Conservation (phyloP, 106 monocot genomes). For the Gastrodia elata region DNA sequence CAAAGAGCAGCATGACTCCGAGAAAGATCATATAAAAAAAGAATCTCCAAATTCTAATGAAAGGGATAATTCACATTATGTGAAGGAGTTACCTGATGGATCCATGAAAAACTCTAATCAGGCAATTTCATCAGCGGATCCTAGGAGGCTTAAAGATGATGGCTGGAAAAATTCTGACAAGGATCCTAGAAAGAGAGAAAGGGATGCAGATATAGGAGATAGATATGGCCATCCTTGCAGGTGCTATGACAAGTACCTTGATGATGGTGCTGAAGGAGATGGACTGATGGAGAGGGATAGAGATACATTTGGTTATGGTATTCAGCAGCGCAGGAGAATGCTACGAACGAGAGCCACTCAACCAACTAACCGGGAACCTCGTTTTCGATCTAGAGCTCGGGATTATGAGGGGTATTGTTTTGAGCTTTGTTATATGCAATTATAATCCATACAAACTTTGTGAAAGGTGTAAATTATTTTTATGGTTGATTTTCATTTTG, state of each 20-base stretch:
- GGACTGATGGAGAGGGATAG: constrained; percentile 53
- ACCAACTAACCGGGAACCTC: constrained; percentile 52
- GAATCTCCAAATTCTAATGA: constrained; percentile 29
- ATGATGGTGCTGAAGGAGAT: constrained; percentile 52
- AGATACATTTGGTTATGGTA: constrained; percentile 46
- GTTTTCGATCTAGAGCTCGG: constrained; percentile 54
- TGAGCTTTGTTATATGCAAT: not conserved
- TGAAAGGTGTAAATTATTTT: not conserved
- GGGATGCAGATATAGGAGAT: constrained; percentile 48
- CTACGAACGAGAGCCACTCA: constrained; percentile 49
- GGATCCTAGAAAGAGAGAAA: constrained; percentile 60
- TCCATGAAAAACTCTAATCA: constrained; percentile 35
- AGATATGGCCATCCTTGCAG: constrained; percentile 34
- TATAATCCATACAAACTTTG: not conserved
- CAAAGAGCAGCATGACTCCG: constrained; percentile 46
- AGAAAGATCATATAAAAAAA: constrained; percentile 38
- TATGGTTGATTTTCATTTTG: not conserved
- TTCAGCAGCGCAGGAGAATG: constrained; percentile 68
- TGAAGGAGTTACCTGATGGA: constrained; percentile 33
- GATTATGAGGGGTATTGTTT: constrained; percentile 69
- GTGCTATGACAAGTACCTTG: constrained; percentile 51
- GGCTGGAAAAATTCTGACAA: constrained; percentile 40
- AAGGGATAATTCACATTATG: constrained; percentile 31
- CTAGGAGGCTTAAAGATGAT: constrained; percentile 51
- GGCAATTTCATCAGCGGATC: constrained; percentile 28